phyloP scores from a whole-genome alignment of 768 basidiomycete genomes.

The Rickenella mellea region DNA sequence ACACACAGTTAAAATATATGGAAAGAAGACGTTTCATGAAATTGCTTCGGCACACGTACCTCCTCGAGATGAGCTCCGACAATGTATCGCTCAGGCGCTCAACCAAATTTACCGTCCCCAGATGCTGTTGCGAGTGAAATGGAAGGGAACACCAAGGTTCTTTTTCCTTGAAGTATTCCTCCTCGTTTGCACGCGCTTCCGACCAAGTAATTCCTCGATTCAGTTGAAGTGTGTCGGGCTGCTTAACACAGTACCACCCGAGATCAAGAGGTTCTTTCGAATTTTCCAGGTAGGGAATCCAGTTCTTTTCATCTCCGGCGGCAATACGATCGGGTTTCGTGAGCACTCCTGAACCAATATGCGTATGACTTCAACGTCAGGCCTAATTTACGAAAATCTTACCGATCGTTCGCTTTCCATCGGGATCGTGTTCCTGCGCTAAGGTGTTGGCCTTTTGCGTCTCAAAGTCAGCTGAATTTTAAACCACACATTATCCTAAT shows the following conservation, averaged over 20 bases:
- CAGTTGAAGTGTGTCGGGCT: constrained; percentile 41
- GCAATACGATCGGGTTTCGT: constrained; percentile 69
- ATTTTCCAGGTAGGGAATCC: constrained; percentile 33
- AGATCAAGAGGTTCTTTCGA: constrained; percentile 32
- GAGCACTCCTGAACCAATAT: constrained; percentile 43
- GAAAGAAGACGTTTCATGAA: not conserved
- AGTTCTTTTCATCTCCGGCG: constrained; percentile 39
- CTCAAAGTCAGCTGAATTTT: constrained; percentile 58
- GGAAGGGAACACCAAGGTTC: constrained; percentile 50
- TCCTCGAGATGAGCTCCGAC: constrained; percentile 50
- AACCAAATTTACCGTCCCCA: constrained; percentile 49
- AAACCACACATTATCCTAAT: no score
- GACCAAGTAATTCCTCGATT: constrained; percentile 46
- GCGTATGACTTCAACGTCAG: constrained; percentile 5
- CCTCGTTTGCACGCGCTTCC: constrained; percentile 48
- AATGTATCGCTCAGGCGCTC: constrained; percentile 50
- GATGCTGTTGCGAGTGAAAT: constrained; percentile 34
- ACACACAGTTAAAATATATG: not conserved
- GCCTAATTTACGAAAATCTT: constrained; percentile 8
- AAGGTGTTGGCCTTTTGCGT: constrained; percentile 70
- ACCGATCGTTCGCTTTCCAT: constrained; percentile 67
- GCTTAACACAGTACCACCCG: constrained; percentile 54
- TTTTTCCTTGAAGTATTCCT: constrained; percentile 42
- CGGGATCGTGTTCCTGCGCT: constrained; percentile 48
- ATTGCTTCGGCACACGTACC: constrained; percentile 27